Conservation (phyloP, 2,329 filamentous ascomycete species). For the Colletotrichum sp. region DNA sequence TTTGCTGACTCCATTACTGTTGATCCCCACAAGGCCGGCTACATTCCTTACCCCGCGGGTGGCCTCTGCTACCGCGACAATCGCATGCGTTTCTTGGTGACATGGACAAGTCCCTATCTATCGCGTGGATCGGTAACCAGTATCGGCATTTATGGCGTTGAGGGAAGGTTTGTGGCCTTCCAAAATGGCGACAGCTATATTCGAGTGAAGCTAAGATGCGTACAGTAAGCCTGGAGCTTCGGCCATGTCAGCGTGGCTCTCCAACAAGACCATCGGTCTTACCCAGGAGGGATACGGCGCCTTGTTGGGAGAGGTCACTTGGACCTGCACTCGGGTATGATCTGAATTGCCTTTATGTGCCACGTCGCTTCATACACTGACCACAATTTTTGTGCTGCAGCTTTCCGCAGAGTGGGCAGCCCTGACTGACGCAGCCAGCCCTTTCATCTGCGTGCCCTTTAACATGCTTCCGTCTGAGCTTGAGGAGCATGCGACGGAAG, state of each 20-base stretch:
- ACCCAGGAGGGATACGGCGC: constrained; percentile 43
- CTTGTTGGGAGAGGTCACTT: constrained; percentile 46
- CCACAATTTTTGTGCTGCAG: constrained; percentile 18
- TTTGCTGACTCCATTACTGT: constrained; percentile 49
- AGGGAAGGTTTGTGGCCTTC: constrained; percentile 38
- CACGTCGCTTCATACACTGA: too few relatives aligned
- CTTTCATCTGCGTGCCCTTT: constrained; percentile 45
- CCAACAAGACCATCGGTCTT: constrained; percentile 47
- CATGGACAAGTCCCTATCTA: constrained; percentile 46
- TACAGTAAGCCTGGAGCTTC: constrained; percentile 49
- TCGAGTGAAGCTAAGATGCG: not conserved
- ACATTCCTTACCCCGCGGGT: constrained; percentile 50
- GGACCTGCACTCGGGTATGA: constrained; percentile 44
- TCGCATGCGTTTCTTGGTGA: constrained; percentile 43
- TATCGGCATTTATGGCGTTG: constrained; percentile 48
- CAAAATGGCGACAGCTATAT: not conserved
- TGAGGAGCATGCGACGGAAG: constrained; percentile 20
- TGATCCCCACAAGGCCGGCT: constrained; percentile 52
- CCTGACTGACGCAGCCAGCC: constrained; percentile 33
- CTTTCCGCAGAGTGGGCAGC: constrained; percentile 45
- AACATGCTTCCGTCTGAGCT: constrained; percentile 43
- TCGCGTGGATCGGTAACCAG: constrained; percentile 40
- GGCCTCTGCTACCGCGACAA: constrained; percentile 47
- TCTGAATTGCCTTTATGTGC: rapidly evolving
- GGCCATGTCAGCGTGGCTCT: constrained; percentile 47